Base-by-base conservation (phyloP, 257 asterid species). In the Handroanthus guayacan region DNA sequence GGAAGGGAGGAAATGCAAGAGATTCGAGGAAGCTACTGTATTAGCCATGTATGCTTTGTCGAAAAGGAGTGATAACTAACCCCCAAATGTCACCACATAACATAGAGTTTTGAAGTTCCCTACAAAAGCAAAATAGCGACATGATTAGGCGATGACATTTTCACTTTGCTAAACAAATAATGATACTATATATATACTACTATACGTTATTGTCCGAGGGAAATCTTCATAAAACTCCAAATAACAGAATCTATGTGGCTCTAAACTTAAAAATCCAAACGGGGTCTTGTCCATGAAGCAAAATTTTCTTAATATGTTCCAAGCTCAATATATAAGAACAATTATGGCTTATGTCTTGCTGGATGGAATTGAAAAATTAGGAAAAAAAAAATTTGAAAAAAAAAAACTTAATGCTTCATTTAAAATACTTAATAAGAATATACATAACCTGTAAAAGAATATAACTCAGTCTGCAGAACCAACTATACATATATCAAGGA, bases 1-100 rank as follows among this genome's bases (percentile, higher is more conserved):
- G 61, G 74, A n/a, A 1, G 89, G 89, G 62, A 78, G 81, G 75
- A 82, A 85, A 39, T 83, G 87, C 31, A 85, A 10, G 39, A 75
- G 78, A 78, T 57, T 75, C 6, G 84, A 69, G 5, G 82, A 45
- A 56, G 84, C 61, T 7, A 68, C 61, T 25, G 76, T 76, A 56
- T 48, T 31, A 44, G 87, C 87, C 89, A 85, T 85, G 39, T n/a
- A 47, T 3, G 10, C n/a, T 47, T 47, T 47, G 54, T n/a, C 47
- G 14, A 17, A 51, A 69, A 69, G 18, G 18, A 51, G 56, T 13
- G 56, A 51, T 16, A 36, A 51, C 17, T n/a, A 51, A 34, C 37
- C 38, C 34, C 64, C 5, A 37, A 51, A 38, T 69, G 36, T 52
- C 8, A n/a, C 51, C 9, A 14, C 37, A 37, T 17, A 41, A 44